phyloP scores from a whole-genome alignment of 257 asterid genomes.

The Datura wrightii region DNA sequence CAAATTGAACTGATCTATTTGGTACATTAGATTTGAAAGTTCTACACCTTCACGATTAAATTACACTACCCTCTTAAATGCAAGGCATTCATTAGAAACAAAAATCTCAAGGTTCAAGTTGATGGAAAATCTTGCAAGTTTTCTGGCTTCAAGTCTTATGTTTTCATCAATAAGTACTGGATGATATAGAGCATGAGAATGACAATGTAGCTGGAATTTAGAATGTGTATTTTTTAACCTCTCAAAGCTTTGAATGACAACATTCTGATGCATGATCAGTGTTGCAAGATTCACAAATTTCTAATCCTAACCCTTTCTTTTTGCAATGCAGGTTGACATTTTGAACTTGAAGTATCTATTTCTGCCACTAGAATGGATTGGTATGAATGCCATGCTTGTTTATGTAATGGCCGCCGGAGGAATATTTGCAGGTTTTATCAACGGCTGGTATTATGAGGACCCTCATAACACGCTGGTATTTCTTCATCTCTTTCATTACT shows the following conservation, averaged over 20 bases:
- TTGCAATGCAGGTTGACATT: conserved; percentile 58
- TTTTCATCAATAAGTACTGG: neutral
- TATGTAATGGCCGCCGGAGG: conserved; percentile 83
- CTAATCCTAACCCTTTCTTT: conserved; percentile 11
- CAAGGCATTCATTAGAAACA: neutral
- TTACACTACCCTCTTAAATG: neutral
- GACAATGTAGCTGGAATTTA: neutral
- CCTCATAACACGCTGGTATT: conserved; percentile 72
- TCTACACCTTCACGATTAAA: neutral
- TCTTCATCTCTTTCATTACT: neutral
- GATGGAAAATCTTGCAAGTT: conserved; percentile 11
- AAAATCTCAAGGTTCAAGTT: neutral
- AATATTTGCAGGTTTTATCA: conserved; percentile 74
- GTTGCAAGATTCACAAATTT: neutral
- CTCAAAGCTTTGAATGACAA: neutral
- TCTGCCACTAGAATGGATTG: conserved; percentile 77
- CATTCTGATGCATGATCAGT: neutral
- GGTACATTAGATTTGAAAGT: neutral
- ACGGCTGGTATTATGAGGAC: conserved; percentile 77
- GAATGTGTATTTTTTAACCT: neutral
- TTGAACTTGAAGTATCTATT: conserved; percentile 54
- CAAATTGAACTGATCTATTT: neutral
- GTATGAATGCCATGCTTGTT: conserved; percentile 87
- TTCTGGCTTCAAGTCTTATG: neutral
- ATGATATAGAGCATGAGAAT: neutral